Evolutionary conservation across 179 eudicot genomes (phyloP), one percentile per base, ranked within the genome.

Genomic region (Heliamphora pulchella): DNA sequence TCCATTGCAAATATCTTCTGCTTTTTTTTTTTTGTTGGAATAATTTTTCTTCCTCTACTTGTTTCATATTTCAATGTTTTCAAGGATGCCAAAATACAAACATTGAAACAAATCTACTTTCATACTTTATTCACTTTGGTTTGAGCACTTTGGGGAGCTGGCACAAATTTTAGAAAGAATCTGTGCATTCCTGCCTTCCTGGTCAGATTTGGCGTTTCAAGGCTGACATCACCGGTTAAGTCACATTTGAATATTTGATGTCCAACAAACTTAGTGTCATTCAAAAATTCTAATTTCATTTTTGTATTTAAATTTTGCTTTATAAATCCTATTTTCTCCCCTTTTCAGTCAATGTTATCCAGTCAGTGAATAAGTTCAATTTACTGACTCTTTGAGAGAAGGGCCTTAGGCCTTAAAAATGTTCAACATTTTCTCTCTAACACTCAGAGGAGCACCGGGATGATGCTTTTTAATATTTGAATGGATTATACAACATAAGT

Each of bases 401-500:
- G 54, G 74, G 17, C 31, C 31, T 41, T 47, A 17, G 55, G 74
- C 74, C 39, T 48, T 17, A 48, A 71, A 46, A 48, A 17, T 48
- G 17, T 10, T 20, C 58, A 50, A 18, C 5, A 3, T 71, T 71
- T 50, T 71, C 75, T 71, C 17, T 7, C 50, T 8, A 18, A 18
- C 75, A 71, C 18, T 48, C 75, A 57, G 50, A 71, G 58, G 58
- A 71, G 58, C 58, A 18, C 58, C 43, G 18, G 3, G 11, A 50
- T 54, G 76, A 31, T 73, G 76, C 57, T 53, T 73, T 31, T 72
- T 73, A 39, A 22, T 31, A 20, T 5, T 53, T 53, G 18, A 73
- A 11, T 22, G 7, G 75, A 50, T 71, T 18, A 8, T 70, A 54
- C 75, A 9, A 48, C 14, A 46, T 14, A 4, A 44, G 74, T 44